Evolutionary conservation across 805 yeast genomes (phyloP), one percentile per base, ranked within the genome.

Genomic region (Blastobotrys muscicola): DNA sequence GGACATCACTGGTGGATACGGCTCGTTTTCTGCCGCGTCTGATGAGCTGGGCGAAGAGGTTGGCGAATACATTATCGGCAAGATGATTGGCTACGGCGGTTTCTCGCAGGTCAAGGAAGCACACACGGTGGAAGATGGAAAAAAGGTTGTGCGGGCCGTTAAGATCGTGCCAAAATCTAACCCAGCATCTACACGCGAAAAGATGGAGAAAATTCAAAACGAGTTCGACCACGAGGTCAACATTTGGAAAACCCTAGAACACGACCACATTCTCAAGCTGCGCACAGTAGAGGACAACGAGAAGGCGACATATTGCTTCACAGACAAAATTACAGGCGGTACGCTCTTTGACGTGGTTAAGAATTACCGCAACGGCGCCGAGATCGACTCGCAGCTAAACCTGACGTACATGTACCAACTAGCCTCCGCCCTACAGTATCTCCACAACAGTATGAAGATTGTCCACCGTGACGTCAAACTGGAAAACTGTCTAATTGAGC

Each of bases 21-120:
- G 36, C 10, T 2, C 33, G 15, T 8, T 32, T 13, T 6, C 26
- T 4, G 50, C 13, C 3, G 5, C n/a, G 6, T 9, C 33, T 13
- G 31, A 41, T 9, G 52, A 46, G 20, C 38, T 44, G 9, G 95
- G 94, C 0, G 80, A 83, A 10, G 59, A 71, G 16, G 75, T 86
- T 1, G 78, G 75, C 11, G 76, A 77, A 51, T 69, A 72, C 65
- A 59, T 57, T 29, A 58, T 87, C 29, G 95, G 94, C 1, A 78
- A 77, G 51, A 72, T 81, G 8, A 80, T 86, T 48, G 95, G 95
- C 1, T 76, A 75, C 57, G 96, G 97, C 10, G 94, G 95, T 0
- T 89, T 92, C 82, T 94, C 95, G 8, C 72, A 80, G 26, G 81
- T 87, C 8, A 67, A 94, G 45, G 90, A 83, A 57, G 83, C 90